A percentile compares a stretch with the other conserved stretches of the same genome.
Conservation (phyloP, 768 basidiomycete species). For the Mycena vulgaris region DNA sequence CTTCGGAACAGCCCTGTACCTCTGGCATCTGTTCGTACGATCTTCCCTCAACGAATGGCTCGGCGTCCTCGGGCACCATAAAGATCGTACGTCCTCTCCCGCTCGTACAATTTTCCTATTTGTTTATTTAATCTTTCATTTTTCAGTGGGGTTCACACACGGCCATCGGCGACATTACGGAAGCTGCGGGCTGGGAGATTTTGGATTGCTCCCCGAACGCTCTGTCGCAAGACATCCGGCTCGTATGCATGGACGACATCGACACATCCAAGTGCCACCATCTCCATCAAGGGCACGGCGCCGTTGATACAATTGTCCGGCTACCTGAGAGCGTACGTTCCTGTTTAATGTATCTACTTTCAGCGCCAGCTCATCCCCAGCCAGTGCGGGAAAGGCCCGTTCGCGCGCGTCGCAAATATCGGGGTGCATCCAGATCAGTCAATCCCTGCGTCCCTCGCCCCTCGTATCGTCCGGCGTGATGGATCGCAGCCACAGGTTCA, state of each 20-base stretch:
- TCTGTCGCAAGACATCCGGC: slow-evolving; percentile 37
- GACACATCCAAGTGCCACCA: slow-evolving; percentile 27
- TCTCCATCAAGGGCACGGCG: slow-evolving; percentile 37
- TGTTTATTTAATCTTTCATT: neutral
- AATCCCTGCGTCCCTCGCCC: slow-evolving; percentile 37
- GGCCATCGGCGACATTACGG: slow-evolving; percentile 34
- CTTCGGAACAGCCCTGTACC: slow-evolving; percentile 19
- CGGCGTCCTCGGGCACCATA: slow-evolving; percentile 29
- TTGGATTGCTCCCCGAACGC: slow-evolving; percentile 26
- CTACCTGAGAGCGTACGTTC: slow-evolving; percentile 49
- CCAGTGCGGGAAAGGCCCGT: slow-evolving; percentile 42
- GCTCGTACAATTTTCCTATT: no score
- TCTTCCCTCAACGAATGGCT: slow-evolving; percentile 30
- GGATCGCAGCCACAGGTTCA: slow-evolving; percentile 41
- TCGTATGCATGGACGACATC: slow-evolving; percentile 31
- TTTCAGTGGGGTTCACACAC: slow-evolving; percentile 21
- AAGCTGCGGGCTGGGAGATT: slow-evolving; percentile 35
- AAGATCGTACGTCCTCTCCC: slow-evolving; percentile 19
- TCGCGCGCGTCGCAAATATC: slow-evolving; percentile 47
- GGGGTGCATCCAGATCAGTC: slow-evolving; percentile 51
- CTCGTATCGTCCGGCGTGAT: slow-evolving; percentile 39
- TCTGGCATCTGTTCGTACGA: slow-evolving; percentile 31
- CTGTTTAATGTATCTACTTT: neutral
- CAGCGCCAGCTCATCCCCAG: no score
- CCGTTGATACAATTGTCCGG: slow-evolving; percentile 51